Conservation (phyloP, 371 early-diverging fungal species). For the Entomophthora muscae region DNA sequence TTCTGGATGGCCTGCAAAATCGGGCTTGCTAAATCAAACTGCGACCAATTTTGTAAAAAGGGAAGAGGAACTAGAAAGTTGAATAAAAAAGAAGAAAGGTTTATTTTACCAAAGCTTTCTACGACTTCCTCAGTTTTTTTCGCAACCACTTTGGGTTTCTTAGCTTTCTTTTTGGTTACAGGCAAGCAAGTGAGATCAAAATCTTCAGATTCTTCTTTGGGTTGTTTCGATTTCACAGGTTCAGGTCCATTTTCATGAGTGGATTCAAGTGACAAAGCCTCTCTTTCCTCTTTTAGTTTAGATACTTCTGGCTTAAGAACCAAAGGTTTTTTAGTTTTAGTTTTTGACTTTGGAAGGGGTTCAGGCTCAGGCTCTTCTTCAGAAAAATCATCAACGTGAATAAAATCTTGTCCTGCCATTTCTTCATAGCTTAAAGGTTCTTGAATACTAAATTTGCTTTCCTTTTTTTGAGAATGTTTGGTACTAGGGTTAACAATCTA, state of each 20-base stretch:
- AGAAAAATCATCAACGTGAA: constrained; percentile 4
- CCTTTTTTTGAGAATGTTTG: background rate
- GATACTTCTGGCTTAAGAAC: background rate
- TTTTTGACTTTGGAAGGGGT: background rate
- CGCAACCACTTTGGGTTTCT: constrained; percentile 17
- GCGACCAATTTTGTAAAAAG: constrained; percentile 17
- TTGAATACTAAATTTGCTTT: background rate
- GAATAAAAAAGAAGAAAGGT: background rate
- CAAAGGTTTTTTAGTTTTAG: background rate
- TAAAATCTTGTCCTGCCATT: background rate
- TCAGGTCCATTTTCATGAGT: background rate
- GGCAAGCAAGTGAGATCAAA: background rate
- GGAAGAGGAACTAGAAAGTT: background rate
- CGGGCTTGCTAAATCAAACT: constrained; percentile 23
- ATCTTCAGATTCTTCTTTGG: background rate
- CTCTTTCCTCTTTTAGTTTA: background rate
- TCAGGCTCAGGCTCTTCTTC: background rate
- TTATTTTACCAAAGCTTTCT: background rate
- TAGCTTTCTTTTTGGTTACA: constrained; percentile 17
- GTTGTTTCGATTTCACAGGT: too few species aligned
- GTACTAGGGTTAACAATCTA: background rate
- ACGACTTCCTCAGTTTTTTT: constrained; percentile 23
- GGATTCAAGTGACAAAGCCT: background rate
- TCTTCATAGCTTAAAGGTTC: background rate
- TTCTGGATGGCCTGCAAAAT: constrained; percentile 49